Evolutionary conservation across 1,284 basidiomycete genomes (phyloP).

Genomic region (Naganishia sp.): DNA sequence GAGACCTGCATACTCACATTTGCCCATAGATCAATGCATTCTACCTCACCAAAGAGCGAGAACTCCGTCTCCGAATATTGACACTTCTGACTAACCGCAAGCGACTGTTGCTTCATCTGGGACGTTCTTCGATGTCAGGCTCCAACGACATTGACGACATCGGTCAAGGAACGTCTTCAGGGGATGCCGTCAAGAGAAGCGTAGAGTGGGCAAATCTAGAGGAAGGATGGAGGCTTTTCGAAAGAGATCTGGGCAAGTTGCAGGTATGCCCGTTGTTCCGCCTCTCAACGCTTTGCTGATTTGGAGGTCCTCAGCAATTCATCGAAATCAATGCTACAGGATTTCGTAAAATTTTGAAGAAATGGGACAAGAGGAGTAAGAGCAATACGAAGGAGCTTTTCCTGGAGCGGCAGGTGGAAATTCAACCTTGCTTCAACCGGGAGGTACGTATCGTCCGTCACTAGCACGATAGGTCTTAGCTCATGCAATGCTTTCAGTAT

Average conservation of each 20-base stretch:
- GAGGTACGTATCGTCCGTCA: constrained; percentile 61
- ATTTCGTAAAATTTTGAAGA: constrained; percentile 97
- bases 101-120: constrained; percentile 51
- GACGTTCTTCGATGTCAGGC: constrained; percentile 16
- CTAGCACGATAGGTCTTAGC: not conserved
- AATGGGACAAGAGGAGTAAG: constrained; percentile 97
- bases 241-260: constrained; percentile 93
- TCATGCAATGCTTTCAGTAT: constrained; percentile 58
- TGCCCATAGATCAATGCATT: constrained; percentile 91
- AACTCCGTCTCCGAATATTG: constrained; percentile 86
- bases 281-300: no score
- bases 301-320: constrained; percentile 62
- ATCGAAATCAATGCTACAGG: constrained; percentile 98
- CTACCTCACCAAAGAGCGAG: constrained; percentile 96
- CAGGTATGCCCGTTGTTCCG: constrained; percentile 63
- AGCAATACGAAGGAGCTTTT: constrained; percentile 95
- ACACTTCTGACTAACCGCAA: constrained; percentile 92
- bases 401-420: constrained; percentile 93
- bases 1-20: not conserved
- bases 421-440: constrained; percentile 96
- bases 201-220: constrained; percentile 91
- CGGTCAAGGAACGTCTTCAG: constrained; percentile 50
- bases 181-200: constrained; percentile 60
- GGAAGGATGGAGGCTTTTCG: constrained; percentile 92
- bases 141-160: constrained; percentile 36